These are phyloP conservation scores for Eucalyptus pauciflora DNA, from an alignment of 345 rosid species.

Conservation along the genomic window DNA sequence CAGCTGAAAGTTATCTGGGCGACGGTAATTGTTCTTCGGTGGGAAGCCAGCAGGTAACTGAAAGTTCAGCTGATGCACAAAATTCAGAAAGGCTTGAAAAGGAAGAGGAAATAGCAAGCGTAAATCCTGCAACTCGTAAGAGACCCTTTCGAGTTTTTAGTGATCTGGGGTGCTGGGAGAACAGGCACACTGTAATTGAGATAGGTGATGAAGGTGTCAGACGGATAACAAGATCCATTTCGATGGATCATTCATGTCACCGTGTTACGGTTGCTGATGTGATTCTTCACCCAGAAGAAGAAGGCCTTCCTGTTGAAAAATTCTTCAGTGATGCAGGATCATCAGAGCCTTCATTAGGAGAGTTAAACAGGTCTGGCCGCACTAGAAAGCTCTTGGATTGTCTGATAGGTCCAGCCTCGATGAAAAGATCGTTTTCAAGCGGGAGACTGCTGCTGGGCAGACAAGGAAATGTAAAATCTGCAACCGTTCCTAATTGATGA, in stretches of 20 bases:
- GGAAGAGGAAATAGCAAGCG: background rate
- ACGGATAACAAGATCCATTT: slow-evolving; percentile 26
- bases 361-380: background rate
- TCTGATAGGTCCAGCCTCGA: background rate
- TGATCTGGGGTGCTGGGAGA: slow-evolving; percentile 17
- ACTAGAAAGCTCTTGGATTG: slow-evolving; percentile 1
- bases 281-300: background rate
- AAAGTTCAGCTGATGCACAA: background rate
- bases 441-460: slow-evolving; percentile 29
- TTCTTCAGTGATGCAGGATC: slow-evolving; percentile 8
- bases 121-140: background rate
- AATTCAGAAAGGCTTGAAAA: background rate
- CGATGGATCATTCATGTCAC: slow-evolving; percentile 50
- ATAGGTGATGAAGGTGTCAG: slow-evolving; percentile 15
- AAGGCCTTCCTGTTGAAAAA: background rate
- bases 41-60: background rate
- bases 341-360: slow-evolving; percentile 15
- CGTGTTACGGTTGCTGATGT: slow-evolving; percentile 20
- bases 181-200: slow-evolving; percentile 21
- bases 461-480: slow-evolving; percentile 10
- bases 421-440: slow-evolving; percentile 61
- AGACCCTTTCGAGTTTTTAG: slow-evolving; percentile 20
- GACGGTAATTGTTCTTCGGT: background rate
- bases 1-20: slow-evolving; percentile 7
- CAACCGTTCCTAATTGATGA: background rate